Percentiles rank a stretch among this genome's conserved stretches.
phyloP scores from a whole-genome alignment of 1,139 yeast genomes.

The Suhomyces ambrosiae region DNA sequence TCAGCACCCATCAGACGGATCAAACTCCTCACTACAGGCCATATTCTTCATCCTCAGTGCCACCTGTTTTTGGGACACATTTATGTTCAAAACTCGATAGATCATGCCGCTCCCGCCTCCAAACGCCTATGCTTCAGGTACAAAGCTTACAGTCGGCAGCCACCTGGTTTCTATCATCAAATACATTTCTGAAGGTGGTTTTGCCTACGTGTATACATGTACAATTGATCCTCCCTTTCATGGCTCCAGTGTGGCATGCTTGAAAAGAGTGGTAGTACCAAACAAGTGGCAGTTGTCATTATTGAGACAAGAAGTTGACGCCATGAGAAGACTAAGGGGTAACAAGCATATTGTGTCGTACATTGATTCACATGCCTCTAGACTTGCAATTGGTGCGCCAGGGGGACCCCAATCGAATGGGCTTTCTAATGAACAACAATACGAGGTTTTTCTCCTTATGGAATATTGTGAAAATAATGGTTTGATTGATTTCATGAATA shows the following conservation, averaged over 20 bases:
- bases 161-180: conserved; percentile 59
- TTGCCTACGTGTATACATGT: conserved; percentile 77
- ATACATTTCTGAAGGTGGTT: conserved; percentile 71
- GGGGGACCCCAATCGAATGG: conserved; percentile 30
- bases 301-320: conserved; percentile 77
- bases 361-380: conserved; percentile 93
- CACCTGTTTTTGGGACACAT: not conserved
- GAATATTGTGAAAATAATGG: conserved; percentile 89
- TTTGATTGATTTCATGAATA: conserved; percentile 89
- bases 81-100: not conserved
- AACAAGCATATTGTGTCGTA: conserved; percentile 81
- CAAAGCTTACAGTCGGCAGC: conserved; percentile 63
- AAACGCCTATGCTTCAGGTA: conserved; percentile 62
- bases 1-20: not conserved
- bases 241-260: conserved; percentile 57
- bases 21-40: not conserved
- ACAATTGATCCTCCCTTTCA: conserved; percentile 53
- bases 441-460: conserved; percentile 91
- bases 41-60: not conserved
- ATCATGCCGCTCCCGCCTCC: conserved; percentile 46
- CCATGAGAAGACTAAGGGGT: conserved; percentile 79
- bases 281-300: conserved; percentile 68
- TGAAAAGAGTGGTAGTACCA: conserved; percentile 76
- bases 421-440: conserved; percentile 42
- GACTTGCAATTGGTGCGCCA: conserved; percentile 36